A percentile compares a stretch with the other conserved stretches of the same genome.
Conservation (phyloP, 2,329 filamentous ascomycete genomes). For the Fusarium albosuccineum region DNA sequence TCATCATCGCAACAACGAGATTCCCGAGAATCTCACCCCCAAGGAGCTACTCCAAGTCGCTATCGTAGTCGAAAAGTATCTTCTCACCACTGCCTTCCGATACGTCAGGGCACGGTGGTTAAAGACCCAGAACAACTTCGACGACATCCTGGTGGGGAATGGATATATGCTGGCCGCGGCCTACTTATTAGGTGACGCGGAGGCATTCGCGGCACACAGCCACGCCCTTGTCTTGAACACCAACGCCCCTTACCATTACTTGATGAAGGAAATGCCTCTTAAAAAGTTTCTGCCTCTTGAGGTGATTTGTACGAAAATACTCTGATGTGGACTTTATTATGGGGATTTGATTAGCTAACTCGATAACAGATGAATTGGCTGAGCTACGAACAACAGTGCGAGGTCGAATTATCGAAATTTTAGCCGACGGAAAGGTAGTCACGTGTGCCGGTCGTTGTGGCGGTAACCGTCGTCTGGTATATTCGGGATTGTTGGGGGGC, state of each 20-base stretch:
- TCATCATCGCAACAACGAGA: slow-evolving; percentile 3
- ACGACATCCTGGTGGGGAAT: background rate
- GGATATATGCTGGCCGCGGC: background rate
- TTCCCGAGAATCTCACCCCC: slow-evolving; percentile 10
- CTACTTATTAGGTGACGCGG: background rate
- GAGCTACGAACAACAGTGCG: too few species aligned
- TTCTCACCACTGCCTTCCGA: slow-evolving; percentile 4
- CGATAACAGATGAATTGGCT: too few species aligned
- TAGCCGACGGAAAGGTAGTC: too few species aligned
- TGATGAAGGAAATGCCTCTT: too few species aligned
- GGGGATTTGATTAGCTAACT: too few species aligned
- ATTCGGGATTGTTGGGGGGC: too few species aligned
- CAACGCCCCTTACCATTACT: background rate
- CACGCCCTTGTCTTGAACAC: background rate
- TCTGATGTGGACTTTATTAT: too few species aligned
- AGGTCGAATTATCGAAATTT: too few species aligned
- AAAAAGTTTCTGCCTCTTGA: too few species aligned
- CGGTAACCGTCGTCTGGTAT: too few species aligned
- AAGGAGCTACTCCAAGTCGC: slow-evolving; percentile 27
- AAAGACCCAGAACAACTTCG: background rate
- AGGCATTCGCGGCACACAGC: background rate
- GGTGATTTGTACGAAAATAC: too few species aligned
- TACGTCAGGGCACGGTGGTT: slow-evolving; percentile 9
- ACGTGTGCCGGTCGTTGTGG: too few species aligned
- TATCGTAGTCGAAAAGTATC: slow-evolving; percentile 12